A percentile compares a stretch with the other conserved stretches of the same genome.
Conservation (phyloP, 192 early-diverging fungal genomes). For the Linnemannia exigua region DNA sequence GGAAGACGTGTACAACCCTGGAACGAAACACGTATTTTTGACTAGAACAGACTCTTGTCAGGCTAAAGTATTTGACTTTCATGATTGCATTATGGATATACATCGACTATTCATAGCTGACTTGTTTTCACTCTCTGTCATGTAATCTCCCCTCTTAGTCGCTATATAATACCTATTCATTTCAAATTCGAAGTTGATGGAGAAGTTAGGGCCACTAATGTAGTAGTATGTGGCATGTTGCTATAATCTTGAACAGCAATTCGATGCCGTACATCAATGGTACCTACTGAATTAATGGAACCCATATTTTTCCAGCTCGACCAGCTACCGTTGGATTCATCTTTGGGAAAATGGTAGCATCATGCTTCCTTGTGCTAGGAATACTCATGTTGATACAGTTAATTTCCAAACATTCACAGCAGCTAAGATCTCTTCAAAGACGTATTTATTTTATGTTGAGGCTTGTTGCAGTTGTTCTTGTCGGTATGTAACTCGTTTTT, state of each 20-base stretch:
- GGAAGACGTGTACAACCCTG: too few relatives aligned
- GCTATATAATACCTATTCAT: slow-evolving; percentile 16
- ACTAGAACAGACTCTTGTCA: neutral
- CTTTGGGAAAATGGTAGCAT: slow-evolving; percentile 35
- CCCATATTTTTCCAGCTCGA: slow-evolving; percentile 11
- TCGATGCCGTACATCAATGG: slow-evolving; percentile 17
- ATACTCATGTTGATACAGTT: slow-evolving; percentile 17
- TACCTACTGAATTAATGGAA: slow-evolving; percentile 25
- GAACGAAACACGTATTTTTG: too few relatives aligned
- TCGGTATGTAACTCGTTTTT: slow-evolving; percentile 20
- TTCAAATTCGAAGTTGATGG: neutral
- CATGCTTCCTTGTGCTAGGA: slow-evolving; percentile 32
- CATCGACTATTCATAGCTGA: slow-evolving; percentile 10
- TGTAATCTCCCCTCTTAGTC: neutral
- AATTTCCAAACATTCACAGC: slow-evolving; percentile 28
- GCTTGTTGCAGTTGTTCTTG: slow-evolving; percentile 32
- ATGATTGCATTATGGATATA: slow-evolving; percentile 9
- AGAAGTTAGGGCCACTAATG: slow-evolving; percentile 2
- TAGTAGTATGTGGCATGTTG: neutral
- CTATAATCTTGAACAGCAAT: neutral
- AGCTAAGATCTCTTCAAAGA: slow-evolving; percentile 21
- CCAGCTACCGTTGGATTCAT: slow-evolving; percentile 19
- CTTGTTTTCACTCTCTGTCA: slow-evolving; percentile 20
- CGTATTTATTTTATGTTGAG: slow-evolving; percentile 21
- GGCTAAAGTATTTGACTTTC: neutral